Evolutionary conservation across 768 basidiomycete species (phyloP).

Genomic region (Tremella mesenterica): DNA sequence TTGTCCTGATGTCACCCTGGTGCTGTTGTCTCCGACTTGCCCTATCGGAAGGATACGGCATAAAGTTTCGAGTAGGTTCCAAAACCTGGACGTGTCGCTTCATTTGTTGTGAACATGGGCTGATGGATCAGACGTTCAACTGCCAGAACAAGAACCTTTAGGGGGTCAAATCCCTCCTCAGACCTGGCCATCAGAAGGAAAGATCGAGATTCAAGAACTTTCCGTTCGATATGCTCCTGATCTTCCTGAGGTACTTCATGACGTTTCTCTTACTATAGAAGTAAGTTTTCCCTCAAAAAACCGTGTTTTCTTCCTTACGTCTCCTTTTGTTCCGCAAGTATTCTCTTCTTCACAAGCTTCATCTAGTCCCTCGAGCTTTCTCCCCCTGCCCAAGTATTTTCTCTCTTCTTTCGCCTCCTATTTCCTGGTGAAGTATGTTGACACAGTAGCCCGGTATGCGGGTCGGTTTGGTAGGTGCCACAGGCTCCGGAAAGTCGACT

Average conservation of each 20-base stretch:
- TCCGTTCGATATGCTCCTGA: slow-evolving; percentile 32
- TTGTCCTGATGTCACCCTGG: background rate
- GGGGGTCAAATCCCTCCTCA: slow-evolving; percentile 16
- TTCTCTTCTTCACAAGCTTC: background rate
- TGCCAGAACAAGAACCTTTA: slow-evolving; percentile 16
- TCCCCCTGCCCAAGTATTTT: too few species aligned
- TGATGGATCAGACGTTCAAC: slow-evolving; percentile 20
- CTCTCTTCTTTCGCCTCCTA: too few species aligned
- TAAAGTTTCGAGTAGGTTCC: too few species aligned
- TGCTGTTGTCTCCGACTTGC: too few species aligned
- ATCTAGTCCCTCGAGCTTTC: too few species aligned
- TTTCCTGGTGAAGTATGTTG: slow-evolving; percentile 5
- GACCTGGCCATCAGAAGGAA: slow-evolving; percentile 35
- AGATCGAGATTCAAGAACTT: slow-evolving; percentile 27
- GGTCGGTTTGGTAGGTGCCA: slow-evolving; percentile 40
- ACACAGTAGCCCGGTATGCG: slow-evolving; percentile 29
- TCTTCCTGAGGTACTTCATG: slow-evolving; percentile 39
- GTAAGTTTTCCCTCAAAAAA: slow-evolving; percentile 8
- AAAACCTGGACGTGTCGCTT: too few species aligned
- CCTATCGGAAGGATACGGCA: too few species aligned
- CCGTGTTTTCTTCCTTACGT: background rate
- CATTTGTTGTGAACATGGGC: background rate
- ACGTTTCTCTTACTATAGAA: slow-evolving; percentile 29
- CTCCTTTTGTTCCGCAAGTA: background rate
- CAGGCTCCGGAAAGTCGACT: slow-evolving; percentile 37